A percentile compares a stretch with the other conserved stretches of the same genome.
Conservation (phyloP, 208 protist genomes). For the Phytomonas sp. region DNA sequence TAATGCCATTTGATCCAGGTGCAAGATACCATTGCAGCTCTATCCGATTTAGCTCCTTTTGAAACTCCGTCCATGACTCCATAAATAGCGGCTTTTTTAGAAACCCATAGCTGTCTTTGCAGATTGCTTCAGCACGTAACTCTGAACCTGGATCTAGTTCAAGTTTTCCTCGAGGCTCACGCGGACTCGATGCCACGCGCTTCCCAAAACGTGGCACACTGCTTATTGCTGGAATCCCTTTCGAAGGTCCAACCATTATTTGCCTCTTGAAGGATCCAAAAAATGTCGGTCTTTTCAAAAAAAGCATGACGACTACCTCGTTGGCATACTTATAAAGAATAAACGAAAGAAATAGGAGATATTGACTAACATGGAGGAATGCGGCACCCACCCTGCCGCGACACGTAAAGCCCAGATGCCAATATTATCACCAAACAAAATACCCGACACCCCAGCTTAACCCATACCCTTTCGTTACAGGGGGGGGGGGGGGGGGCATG, state of each 20-base stretch:
- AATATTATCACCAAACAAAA: no score
- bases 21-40: constrained; percentile 56
- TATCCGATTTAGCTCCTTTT: constrained; percentile 42
- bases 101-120: constrained; percentile 69
- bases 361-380: neutral
- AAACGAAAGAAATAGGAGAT: neutral
- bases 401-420: no score
- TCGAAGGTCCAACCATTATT: constrained; percentile 27
- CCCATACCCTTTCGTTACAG: no score
- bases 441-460: no score
- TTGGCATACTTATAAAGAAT: neutral
- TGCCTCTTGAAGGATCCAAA: constrained; percentile 4
- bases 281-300: neutral
- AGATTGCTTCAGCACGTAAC: constrained; percentile 10
- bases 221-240: constrained; percentile 16
- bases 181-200: neutral
- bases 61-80: constrained; percentile 59
- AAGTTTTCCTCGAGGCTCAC: neutral
- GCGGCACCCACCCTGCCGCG: no score
- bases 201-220: constrained; percentile 26
- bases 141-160: neutral
- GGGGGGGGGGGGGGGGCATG: no score
- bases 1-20: constrained; percentile 31
- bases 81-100: constrained; percentile 54
- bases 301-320: neutral